Conservation (phyloP, 192 early-diverging fungal species). For the Backusella psychrophila region DNA sequence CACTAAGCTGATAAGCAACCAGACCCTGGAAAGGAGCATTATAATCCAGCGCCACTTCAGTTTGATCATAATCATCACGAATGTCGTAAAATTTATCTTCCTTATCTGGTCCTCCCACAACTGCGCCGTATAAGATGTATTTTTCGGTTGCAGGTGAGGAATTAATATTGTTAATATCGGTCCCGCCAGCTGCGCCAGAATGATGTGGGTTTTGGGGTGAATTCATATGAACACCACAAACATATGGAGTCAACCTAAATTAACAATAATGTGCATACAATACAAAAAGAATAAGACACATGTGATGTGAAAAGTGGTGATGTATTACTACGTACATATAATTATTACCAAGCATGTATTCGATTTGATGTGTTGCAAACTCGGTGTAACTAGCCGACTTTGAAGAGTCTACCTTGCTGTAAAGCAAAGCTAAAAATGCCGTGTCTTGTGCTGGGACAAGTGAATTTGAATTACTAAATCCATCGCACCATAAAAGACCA, state of each 20-base stretch:
- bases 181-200: constrained; percentile 53
- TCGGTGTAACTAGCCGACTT: constrained; percentile 15
- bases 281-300: background rate
- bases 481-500: constrained; percentile 41
- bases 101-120: constrained; percentile 58
- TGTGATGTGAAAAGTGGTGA: background rate
- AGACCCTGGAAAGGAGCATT: constrained; percentile 51
- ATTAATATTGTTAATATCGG: constrained; percentile 36
- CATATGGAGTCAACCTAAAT: constrained; percentile 47
- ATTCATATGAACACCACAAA: constrained; percentile 56
- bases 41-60: constrained; percentile 56
- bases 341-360: constrained; percentile 56
- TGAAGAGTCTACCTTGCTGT: constrained; percentile 17
- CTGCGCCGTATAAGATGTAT: constrained; percentile 50
- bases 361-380: constrained; percentile 43
- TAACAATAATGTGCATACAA: background rate
- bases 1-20: constrained; percentile 50
- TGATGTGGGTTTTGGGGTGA: constrained; percentile 59
- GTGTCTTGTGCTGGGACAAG: constrained; percentile 34
- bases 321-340: constrained; percentile 28
- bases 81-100: constrained; percentile 48
- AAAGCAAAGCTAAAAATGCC: constrained; percentile 38
- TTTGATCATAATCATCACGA: constrained; percentile 44
- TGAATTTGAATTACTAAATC: constrained; percentile 28
- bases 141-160: constrained; percentile 30